Conservation (phyloP, 208 protist genomes). For the Trypanosoma platydactyli region DNA sequence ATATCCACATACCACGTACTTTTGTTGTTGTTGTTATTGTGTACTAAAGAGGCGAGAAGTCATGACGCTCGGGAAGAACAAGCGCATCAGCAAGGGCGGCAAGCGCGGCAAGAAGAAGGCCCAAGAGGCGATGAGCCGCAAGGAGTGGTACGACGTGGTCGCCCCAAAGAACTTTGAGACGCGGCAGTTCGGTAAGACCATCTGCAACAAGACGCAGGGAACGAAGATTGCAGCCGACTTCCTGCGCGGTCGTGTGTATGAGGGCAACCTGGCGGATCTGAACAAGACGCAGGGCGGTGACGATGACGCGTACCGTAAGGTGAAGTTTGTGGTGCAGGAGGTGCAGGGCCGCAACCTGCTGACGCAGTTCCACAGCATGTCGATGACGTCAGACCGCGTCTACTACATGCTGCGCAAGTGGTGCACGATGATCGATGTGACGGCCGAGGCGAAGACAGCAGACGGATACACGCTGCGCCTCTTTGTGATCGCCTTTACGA, state of each 20-base stretch:
- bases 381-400: slow-evolving; percentile 98
- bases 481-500: slow-evolving; percentile 99
- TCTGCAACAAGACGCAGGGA: slow-evolving; percentile 97
- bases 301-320: slow-evolving; percentile 95
- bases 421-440: slow-evolving; percentile 97
- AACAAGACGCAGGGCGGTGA: slow-evolving; percentile 80
- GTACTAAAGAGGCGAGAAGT: slow-evolving; percentile 7
- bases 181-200: slow-evolving; percentile 96
- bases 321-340: slow-evolving; percentile 96
- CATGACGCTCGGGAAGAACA: slow-evolving; percentile 96
- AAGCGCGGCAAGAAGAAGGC: slow-evolving; percentile 95
- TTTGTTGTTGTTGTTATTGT: not conserved
- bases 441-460: slow-evolving; percentile 95
- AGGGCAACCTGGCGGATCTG: slow-evolving; percentile 97
- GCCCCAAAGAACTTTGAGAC: slow-evolving; percentile 96
- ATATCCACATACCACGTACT: not conserved
- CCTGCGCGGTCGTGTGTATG: slow-evolving; percentile 97
- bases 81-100: slow-evolving; percentile 95
- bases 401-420: slow-evolving; percentile 98
- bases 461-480: slow-evolving; percentile 97
- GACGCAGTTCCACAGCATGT: slow-evolving; percentile 99
- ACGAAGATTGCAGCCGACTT: slow-evolving; percentile 94
- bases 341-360: slow-evolving; percentile 96
- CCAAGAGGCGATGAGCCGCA: slow-evolving; percentile 97
- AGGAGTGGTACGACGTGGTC: slow-evolving; percentile 99